Evolutionary conservation across 2,329 filamentous ascomycete species (phyloP).

Genomic region (Penicillium sp.): DNA sequence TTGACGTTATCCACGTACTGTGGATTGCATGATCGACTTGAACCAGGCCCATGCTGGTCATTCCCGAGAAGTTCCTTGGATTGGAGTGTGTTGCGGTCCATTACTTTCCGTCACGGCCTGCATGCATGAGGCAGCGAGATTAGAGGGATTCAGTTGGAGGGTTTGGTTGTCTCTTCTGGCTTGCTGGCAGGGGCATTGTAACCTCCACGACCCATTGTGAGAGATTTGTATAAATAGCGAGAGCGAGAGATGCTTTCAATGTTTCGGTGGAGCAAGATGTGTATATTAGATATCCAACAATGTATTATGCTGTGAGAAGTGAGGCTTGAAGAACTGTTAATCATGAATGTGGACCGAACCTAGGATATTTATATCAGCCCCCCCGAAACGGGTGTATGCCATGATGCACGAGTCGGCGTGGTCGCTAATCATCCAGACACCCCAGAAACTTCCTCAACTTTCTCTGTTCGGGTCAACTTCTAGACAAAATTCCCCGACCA

Average conservation of each 20-base stretch:
- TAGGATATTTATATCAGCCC: neutral
- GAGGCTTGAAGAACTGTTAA: neutral
- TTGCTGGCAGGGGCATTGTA: conserved; percentile 9
- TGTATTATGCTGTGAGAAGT: neutral
- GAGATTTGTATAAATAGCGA: conserved; percentile 3
- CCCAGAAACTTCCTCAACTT: conserved; percentile 2
- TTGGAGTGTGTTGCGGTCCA: neutral
- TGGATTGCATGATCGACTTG: neutral
- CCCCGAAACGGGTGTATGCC: conserved; percentile 2
- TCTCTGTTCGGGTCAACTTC: conserved; percentile 8
- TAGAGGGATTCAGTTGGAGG: neutral
- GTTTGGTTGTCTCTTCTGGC: neutral
- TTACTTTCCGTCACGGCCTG: neutral
- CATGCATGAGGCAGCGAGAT: neutral
- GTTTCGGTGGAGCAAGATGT: neutral
- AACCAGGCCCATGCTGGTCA: neutral
- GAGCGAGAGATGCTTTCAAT: neutral
- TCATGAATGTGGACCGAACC: neutral
- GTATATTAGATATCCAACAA: neutral
- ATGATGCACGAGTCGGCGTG: neutral
- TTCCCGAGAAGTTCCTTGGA: neutral
- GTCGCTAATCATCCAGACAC: conserved; percentile 7
- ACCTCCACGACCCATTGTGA: conserved; percentile 39
- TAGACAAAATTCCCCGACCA: conserved; percentile 2
- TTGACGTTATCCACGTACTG: neutral